Evolutionary conservation across 2,329 filamentous ascomycete species (phyloP).

Genomic region (Orbilia blumenaviensis): DNA sequence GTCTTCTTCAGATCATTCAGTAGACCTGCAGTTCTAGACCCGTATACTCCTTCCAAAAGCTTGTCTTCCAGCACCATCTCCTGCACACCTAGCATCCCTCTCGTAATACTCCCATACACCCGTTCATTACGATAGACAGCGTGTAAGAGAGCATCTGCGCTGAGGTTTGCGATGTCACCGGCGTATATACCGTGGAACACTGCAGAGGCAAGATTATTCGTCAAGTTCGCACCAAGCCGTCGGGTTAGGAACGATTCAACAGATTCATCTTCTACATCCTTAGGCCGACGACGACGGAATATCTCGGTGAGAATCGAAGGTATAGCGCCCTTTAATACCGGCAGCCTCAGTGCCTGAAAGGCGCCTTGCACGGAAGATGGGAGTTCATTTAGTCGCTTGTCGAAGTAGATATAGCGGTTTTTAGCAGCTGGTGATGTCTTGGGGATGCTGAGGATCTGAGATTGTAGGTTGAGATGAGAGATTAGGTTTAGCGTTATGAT

Average conservation of each 20-base stretch:
- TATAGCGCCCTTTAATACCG: slow-evolving; percentile 67
- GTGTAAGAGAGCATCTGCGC: slow-evolving; percentile 66
- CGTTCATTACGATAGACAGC: slow-evolving; percentile 56
- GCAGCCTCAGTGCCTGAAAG: slow-evolving; percentile 64
- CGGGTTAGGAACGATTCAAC: slow-evolving; percentile 73
- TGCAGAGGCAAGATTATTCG: slow-evolving; percentile 79
- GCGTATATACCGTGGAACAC: slow-evolving; percentile 89
- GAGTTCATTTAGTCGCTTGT: slow-evolving; percentile 77
- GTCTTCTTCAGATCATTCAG: slow-evolving; percentile 57
- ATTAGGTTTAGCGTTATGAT: slow-evolving; percentile 77
- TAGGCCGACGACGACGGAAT: slow-evolving; percentile 59
- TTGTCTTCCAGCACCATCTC: slow-evolving; percentile 58
- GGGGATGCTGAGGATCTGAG: slow-evolving; percentile 61
- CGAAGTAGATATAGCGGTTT: slow-evolving; percentile 87
- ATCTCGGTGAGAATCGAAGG: slow-evolving; percentile 60
- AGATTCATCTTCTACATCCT: slow-evolving; percentile 71
- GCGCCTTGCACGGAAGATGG: slow-evolving; percentile 62
- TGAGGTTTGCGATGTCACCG: slow-evolving; percentile 83
- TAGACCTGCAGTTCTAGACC: slow-evolving; percentile 47
- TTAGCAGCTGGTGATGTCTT: slow-evolving; percentile 66
- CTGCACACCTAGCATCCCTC: slow-evolving; percentile 58
- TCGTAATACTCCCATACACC: slow-evolving; percentile 61
- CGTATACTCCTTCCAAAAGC: slow-evolving; percentile 52
- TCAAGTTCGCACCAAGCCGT: slow-evolving; percentile 67
- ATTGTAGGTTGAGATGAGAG: slow-evolving; percentile 58